Evolutionary conservation across 129 eudicot species (phyloP).

Genomic region (Artemisia tridentata): DNA sequence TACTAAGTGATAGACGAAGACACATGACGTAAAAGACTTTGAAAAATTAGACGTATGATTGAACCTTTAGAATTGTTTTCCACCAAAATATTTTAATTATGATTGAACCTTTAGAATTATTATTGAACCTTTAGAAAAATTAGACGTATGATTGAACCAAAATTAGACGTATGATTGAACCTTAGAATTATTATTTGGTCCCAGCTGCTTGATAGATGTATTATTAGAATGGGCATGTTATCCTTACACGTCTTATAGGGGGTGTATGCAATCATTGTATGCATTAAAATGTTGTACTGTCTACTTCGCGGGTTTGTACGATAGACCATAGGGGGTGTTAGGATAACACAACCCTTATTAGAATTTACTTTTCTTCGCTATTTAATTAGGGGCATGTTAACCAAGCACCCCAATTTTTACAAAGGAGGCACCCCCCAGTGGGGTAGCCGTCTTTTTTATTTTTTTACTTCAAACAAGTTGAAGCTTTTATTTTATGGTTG

Average conservation of each 20-base stretch:
- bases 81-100: constrained; percentile 9
- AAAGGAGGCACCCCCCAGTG: too few species aligned
- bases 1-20: constrained; percentile 4
- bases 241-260: too few species aligned
- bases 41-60: constrained; percentile 13
- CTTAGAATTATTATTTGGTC: constrained; percentile 18
- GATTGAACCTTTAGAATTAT: constrained; percentile 13
- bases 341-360: too few species aligned
- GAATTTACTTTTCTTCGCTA: background rate
- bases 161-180: constrained; percentile 11
- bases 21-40: background rate
- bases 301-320: too few species aligned
- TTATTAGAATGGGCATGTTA: constrained; percentile 12
- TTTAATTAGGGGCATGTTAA: too few species aligned
- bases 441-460: too few species aligned
- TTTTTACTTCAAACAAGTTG: too few species aligned
- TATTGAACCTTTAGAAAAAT: constrained; percentile 4
- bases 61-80: constrained; percentile 15
- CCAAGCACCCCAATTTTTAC: too few species aligned
- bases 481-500: too few species aligned
- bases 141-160: constrained; percentile 14
- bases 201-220: background rate
- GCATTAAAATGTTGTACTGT: too few species aligned
- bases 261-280: too few species aligned
- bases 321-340: too few species aligned